phyloP scores from a whole-genome alignment of 768 basidiomycete genomes.

The Phlebiopsis gigantea region DNA sequence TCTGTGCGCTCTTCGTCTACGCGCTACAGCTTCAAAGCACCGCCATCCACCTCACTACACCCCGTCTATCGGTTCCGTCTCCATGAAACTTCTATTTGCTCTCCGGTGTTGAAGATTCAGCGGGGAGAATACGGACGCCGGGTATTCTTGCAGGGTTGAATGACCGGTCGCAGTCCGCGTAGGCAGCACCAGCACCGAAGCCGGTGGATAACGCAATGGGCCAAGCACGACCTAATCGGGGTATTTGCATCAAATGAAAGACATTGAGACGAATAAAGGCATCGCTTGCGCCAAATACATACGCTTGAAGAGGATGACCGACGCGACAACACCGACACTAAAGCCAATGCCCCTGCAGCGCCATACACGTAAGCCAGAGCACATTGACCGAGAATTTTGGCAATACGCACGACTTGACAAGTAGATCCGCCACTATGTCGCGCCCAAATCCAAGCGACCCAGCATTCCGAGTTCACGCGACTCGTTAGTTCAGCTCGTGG shows the following conservation, averaged over 20 bases:
- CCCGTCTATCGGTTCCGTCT: neutral
- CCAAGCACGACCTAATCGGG: slow-evolving; percentile 76
- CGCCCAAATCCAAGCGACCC: slow-evolving; percentile 1
- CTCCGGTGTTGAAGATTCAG: slow-evolving; percentile 7
- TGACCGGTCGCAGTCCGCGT: slow-evolving; percentile 88
- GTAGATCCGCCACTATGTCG: slow-evolving; percentile 55
- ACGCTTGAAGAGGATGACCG: slow-evolving; percentile 91
- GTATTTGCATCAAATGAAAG: neutral
- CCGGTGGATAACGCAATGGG: slow-evolving; percentile 83
- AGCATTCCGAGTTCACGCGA: slow-evolving; percentile 19
- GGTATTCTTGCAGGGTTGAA: slow-evolving; percentile 90
- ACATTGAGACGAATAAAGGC: neutral
- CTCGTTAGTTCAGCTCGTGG: slow-evolving; percentile 1
- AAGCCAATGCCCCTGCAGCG: slow-evolving; percentile 75
- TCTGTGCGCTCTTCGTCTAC: neutral
- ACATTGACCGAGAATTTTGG: neutral
- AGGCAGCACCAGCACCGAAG: slow-evolving; percentile 83
- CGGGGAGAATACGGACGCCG: slow-evolving; percentile 66
- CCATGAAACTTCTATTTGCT: neutral
- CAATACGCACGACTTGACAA: slow-evolving; percentile 76
- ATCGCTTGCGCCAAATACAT: slow-evolving; percentile 30
- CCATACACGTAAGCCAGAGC: slow-evolving; percentile 11
- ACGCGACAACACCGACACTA: slow-evolving; percentile 81
- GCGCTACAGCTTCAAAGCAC: neutral
- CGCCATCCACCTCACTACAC: neutral